These are phyloP conservation scores for Fonsecaea pugnacius DNA, from an alignment of 2,329 filamentous ascomycete species.

Conservation along the genomic window DNA sequence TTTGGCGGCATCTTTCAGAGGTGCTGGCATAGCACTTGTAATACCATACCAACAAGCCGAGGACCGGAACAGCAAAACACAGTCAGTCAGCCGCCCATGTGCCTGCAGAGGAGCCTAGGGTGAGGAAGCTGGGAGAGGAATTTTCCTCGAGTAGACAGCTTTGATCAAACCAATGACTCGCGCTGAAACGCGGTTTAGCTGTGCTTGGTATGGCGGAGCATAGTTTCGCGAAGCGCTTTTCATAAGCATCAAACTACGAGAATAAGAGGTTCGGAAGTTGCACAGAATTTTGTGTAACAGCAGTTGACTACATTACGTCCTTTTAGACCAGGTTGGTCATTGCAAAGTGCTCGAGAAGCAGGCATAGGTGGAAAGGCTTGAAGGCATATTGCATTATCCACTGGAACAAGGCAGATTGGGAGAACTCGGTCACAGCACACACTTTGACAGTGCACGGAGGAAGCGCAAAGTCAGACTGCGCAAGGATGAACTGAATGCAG, in stretches of 20 bases:
- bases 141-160: background rate
- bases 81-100: background rate
- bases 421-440: background rate
- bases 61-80: background rate
- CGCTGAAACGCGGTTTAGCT: background rate
- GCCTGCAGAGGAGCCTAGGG: background rate
- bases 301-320: background rate
- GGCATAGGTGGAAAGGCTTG: background rate
- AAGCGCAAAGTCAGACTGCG: background rate
- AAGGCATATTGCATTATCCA: background rate
- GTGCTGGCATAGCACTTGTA: slow-evolving; percentile 35
- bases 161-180: background rate
- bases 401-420: background rate
- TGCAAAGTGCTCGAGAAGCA: background rate
- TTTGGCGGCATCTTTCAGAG: slow-evolving; percentile 48
- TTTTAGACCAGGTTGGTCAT: background rate
- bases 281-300: no score
- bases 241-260: background rate
- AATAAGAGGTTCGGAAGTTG: no score
- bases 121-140: background rate
- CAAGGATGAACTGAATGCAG: background rate
- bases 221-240: background rate
- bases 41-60: slow-evolving; percentile 11
- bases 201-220: background rate
- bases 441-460: background rate